Base-by-base conservation (phyloP, 2,329 filamentous ascomycete species). In the Botrytis cinerea region DNA sequence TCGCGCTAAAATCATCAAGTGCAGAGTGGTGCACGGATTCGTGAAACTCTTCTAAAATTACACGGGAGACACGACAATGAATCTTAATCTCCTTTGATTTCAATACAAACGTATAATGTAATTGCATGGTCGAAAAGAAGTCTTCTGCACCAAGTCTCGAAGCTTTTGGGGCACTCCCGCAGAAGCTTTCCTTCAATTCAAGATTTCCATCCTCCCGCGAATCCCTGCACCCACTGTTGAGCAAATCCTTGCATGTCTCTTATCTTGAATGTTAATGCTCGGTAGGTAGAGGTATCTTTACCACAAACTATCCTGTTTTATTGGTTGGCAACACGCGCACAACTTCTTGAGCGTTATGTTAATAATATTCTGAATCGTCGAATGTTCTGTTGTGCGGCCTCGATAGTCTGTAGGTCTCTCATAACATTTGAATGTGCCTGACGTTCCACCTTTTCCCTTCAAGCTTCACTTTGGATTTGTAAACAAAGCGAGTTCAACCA, bases 401-500 rank as follows among this genome's bases (percentile, higher is more conserved):
- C 25, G 25, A 68, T 40, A 32, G n/a, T 69, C 12, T 32, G 25
- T 45, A 43, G 32, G 38, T 48, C 38, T 57, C 66, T 54, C 35
- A 69, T 9, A 32, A 57, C 5, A 32, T 20, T 43, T 32, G 48
- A 22, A 54, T 54, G 64, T 54, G 32, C 46, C 35, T 16, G 22
- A 67, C 1, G 22, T 5, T 28, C 6, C 35, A 68, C 14, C 9
- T 6, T 14, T 43, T 71, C 66, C 51, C 20, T 66, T 54, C 43
- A 48, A 48, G 51, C 66, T 28, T 51, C 70, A 72, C 46, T 59
- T 67, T n/a, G 18, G 22, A 48, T 51, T 46, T 38, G 61, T 54
- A 75, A 74, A 76, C 75, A 66, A 73, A 74, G 73, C 76, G 74
- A 73, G 73, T 57, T 46, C 46, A 59, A 25, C 66, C 68, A 74